These are phyloP conservation scores for Biancaea sappan DNA, from an alignment of 306 rosid species.

Conservation along the genomic window DNA sequence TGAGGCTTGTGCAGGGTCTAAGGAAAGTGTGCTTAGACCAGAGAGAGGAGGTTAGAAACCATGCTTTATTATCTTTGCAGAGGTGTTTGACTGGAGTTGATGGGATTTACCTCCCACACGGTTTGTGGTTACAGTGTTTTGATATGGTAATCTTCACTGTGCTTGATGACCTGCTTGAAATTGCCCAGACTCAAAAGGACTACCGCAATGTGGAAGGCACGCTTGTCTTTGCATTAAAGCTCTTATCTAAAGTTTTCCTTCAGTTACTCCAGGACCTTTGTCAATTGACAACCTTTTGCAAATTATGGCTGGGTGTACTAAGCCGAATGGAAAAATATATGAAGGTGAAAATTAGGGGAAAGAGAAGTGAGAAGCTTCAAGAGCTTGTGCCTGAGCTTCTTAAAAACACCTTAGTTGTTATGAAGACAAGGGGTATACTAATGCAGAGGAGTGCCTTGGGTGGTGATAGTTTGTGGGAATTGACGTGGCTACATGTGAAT, in stretches of 20 bases:
- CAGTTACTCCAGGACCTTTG: conserved; percentile 68
- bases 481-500: conserved; percentile 80
- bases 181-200: conserved; percentile 79
- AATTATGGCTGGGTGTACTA: conserved; percentile 83
- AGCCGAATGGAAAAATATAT: conserved; percentile 67
- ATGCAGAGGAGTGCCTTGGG: conserved; percentile 57
- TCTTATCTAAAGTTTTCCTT: conserved; percentile 81
- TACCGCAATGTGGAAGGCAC: conserved; percentile 93
- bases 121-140: conserved; percentile 83
- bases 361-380: conserved; percentile 81
- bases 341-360: conserved; percentile 79
- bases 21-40: conserved; percentile 86
- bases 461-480: conserved; percentile 79
- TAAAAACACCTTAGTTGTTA: conserved; percentile 77
- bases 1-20: conserved; percentile 80
- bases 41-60: conserved; percentile 91
- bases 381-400: conserved; percentile 91
- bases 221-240: conserved; percentile 76
- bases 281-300: conserved; percentile 65
- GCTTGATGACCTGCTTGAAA: conserved; percentile 86
- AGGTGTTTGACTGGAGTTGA: conserved; percentile 76
- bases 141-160: conserved; percentile 76
- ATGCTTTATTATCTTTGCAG: conserved; percentile 76
- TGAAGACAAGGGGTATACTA: conserved; percentile 65
- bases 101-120: conserved; percentile 60